Evolutionary conservation across 1,284 basidiomycete genomes (phyloP).

Genomic region (Fomitopsis betulina): DNA sequence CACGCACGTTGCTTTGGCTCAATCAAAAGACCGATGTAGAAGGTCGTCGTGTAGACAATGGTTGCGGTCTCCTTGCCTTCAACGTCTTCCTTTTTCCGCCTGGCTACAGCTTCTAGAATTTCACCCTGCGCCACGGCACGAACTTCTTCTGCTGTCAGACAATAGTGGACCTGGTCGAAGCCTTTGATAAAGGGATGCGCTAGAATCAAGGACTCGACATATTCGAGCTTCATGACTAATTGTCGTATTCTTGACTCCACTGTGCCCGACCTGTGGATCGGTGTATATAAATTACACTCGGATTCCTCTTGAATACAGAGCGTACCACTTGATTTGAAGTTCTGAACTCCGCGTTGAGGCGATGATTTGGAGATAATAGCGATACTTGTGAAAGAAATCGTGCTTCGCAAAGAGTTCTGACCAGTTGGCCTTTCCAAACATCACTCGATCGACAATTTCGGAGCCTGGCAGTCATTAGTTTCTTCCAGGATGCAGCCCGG

Average conservation of each 20-base stretch:
- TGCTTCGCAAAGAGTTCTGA: slow-evolving; percentile 89
- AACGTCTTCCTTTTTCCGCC: slow-evolving; percentile 78
- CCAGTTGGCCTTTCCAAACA: slow-evolving; percentile 85
- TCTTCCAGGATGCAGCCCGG: neutral
- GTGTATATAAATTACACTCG: neutral
- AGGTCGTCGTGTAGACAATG: slow-evolving; percentile 88
- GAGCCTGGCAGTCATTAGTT: slow-evolving; percentile 49
- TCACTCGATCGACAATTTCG: slow-evolving; percentile 91
- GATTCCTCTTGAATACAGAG: neutral
- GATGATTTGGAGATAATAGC: slow-evolving; percentile 97
- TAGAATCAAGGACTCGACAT: slow-evolving; percentile 85
- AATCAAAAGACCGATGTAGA: slow-evolving; percentile 94
- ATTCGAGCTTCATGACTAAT: slow-evolving; percentile 96
- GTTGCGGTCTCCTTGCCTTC: slow-evolving; percentile 75
- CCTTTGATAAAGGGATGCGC: slow-evolving; percentile 97
- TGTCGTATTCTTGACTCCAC: slow-evolving; percentile 97
- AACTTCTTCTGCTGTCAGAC: slow-evolving; percentile 83
- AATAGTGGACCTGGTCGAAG: slow-evolving; percentile 85
- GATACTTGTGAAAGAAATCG: slow-evolving; percentile 97
- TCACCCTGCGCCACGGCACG: slow-evolving; percentile 89
- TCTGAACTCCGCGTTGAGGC: slow-evolving; percentile 85
- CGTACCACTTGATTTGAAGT: slow-evolving; percentile 91
- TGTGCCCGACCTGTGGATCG: slow-evolving; percentile 32
- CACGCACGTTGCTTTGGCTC: slow-evolving; percentile 85
- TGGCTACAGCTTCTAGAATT: slow-evolving; percentile 65